Percentiles rank a stretch among this genome's conserved stretches.
Evolutionary conservation across 345 rosid genomes (phyloP).

Genomic region (Alliaria petiolata): DNA sequence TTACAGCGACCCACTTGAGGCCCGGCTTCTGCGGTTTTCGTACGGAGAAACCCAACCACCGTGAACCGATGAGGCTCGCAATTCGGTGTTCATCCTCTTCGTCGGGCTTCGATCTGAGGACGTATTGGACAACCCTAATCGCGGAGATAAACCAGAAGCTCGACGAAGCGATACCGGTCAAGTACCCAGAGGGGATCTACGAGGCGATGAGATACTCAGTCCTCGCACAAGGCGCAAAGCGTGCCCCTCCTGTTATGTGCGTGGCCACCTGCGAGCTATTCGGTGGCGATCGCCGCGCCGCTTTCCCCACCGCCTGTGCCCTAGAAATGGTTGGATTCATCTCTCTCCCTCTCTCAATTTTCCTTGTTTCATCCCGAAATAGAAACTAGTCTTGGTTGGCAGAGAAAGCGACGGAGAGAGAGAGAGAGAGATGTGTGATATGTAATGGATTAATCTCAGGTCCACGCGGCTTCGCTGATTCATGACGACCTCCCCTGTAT

Average conservation of each 20-base stretch:
- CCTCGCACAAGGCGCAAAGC: conserved; percentile 75
- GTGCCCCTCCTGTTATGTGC: conserved; percentile 97
- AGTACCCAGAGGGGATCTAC: conserved; percentile 68
- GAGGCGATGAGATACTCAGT: conserved; percentile 96
- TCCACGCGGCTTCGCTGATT: conserved; percentile 85
- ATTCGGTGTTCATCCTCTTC: conserved; percentile 40
- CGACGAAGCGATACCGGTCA: conserved; percentile 65
- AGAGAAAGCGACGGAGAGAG: too few relatives aligned
- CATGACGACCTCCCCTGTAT: conserved; percentile 97
- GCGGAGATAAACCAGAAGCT: conserved; percentile 69
- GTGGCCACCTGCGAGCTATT: conserved; percentile 86
- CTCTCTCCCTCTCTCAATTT: background rate
- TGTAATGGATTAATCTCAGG: conserved; percentile 3
- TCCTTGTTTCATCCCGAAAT: background rate
- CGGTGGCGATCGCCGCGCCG: conserved; percentile 74
- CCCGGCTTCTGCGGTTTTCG: conserved; percentile 14
- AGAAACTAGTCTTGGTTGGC: background rate
- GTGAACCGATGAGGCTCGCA: conserved; percentile 17
- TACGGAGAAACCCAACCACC: conserved; percentile 9
- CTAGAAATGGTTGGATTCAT: conserved; percentile 79
- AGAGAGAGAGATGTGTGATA: background rate
- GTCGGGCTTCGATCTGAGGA: conserved; percentile 63
- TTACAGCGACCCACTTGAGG: conserved; percentile 30
- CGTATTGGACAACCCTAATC: conserved; percentile 69
- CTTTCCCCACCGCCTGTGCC: conserved; percentile 96